These are phyloP conservation scores for Chlamydomonas eustigma DNA, from an alignment of 139 green algal species.

Conservation along the genomic window DNA sequence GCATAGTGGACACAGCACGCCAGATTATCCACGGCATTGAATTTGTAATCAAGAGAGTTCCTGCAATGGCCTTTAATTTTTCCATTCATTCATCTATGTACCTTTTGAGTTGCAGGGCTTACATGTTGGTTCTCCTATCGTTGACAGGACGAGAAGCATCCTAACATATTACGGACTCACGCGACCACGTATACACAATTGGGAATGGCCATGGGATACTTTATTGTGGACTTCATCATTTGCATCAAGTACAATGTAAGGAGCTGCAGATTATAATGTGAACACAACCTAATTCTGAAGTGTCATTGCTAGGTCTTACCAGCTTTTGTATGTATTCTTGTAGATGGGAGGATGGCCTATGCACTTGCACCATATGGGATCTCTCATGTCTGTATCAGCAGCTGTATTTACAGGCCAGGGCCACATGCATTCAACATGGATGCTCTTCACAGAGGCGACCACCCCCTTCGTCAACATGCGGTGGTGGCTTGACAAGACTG, in stretches of 20 bases:
- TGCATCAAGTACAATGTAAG: constrained; percentile 39
- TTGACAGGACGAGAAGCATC: neutral
- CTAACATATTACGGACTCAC: constrained; percentile 20
- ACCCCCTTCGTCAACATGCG: constrained; percentile 38
- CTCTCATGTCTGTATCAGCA: constrained; percentile 8
- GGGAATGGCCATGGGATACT: constrained; percentile 33
- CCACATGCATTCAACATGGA: constrained; percentile 35
- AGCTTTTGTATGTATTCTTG: neutral
- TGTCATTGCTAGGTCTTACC: too few species aligned
- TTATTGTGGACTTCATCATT: constrained; percentile 25
- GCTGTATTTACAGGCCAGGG: constrained; percentile 16
- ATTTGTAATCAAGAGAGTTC: too few species aligned
- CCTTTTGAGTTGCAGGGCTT: too few species aligned
- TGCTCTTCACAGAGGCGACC: constrained; percentile 41
- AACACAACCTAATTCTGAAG: neutral
- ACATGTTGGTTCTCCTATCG: too few species aligned
- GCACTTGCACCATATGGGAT: constrained; percentile 33
- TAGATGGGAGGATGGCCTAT: constrained; percentile 42
- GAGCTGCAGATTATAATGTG: neutral
- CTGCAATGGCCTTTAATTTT: too few species aligned
- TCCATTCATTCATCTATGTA: too few species aligned
- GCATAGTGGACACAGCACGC: too few species aligned
- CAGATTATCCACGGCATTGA: too few species aligned
- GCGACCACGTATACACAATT: constrained; percentile 15
- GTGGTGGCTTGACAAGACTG: constrained; percentile 10